Percentiles rank a stretch among this genome's conserved stretches.
phyloP scores from a whole-genome alignment of 805 yeast species.

The Zygosaccharomyces kombuchaensis region DNA sequence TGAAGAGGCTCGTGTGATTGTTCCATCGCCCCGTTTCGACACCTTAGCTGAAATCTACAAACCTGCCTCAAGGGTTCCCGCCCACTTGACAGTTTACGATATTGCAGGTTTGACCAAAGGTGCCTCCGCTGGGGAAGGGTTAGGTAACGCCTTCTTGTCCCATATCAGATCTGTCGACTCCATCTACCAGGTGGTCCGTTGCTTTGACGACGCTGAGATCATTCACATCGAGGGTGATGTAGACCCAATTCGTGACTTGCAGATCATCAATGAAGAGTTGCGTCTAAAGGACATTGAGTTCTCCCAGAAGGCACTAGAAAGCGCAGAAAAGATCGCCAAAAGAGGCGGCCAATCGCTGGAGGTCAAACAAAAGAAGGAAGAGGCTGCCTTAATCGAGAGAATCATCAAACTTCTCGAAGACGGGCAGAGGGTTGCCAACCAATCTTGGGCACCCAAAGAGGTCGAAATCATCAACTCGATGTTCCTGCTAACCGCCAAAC shows the following conservation, averaged over 20 bases:
- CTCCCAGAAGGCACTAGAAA: conserved; percentile 76
- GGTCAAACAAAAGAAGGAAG: conserved; percentile 83
- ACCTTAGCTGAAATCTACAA: conserved; percentile 66
- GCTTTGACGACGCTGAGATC: conserved; percentile 96
- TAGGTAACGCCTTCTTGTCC: conserved; percentile 95
- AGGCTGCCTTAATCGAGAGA: conserved; percentile 65
- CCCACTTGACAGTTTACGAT: conserved; percentile 88
- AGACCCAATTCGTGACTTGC: conserved; percentile 90
- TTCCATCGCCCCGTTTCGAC: conserved; percentile 87
- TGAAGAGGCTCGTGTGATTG: conserved; percentile 94
- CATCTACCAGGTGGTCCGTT: conserved; percentile 93
- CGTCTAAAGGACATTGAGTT: conserved; percentile 96
- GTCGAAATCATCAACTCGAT: conserved; percentile 84
- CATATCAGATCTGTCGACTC: conserved; percentile 98
- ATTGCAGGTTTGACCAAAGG: conserved; percentile 98
- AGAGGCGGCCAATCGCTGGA: conserved; percentile 89
- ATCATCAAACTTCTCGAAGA: conserved; percentile 73
- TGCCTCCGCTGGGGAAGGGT: conserved; percentile 94
- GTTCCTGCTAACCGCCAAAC: conserved; percentile 90
- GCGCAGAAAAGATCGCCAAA: conserved; percentile 70
- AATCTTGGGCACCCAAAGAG: conserved; percentile 84
- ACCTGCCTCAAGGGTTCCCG: conserved; percentile 86
- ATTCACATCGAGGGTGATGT: conserved; percentile 97
- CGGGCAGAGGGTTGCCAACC: conserved; percentile 86
- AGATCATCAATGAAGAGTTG: conserved; percentile 84